phyloP scores from a whole-genome alignment of 1,139 yeast species.

The Magnusiomyces tetraspermus region DNA sequence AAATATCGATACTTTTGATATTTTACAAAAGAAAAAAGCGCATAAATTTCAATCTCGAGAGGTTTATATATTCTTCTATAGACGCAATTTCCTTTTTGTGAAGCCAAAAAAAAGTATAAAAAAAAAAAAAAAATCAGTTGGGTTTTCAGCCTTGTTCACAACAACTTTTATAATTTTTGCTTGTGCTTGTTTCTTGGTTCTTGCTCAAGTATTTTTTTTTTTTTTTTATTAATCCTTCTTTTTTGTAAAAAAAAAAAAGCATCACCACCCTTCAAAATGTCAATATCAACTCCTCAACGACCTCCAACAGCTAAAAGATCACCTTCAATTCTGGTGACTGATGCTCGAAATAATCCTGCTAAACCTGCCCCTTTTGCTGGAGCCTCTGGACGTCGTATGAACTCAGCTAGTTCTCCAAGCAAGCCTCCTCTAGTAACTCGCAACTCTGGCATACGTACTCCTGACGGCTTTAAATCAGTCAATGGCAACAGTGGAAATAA shows the following conservation, averaged over 20 bases:
- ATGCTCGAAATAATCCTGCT: constrained; percentile 56
- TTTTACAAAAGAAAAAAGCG: no score
- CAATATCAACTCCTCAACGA: constrained; percentile 16
- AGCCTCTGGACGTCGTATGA: constrained; percentile 10
- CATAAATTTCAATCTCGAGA: no score
- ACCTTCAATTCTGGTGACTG: constrained; percentile 89
- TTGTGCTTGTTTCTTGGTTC: background rate
- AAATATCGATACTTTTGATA: no score
- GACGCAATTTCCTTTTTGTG: no score
- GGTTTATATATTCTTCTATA: no score
- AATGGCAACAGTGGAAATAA: no score
- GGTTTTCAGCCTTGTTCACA: no score
- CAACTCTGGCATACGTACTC: no score
- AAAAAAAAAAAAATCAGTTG: no score
- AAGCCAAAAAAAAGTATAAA: no score
- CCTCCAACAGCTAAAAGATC: constrained; percentile 77
- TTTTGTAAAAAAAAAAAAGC: background rate
- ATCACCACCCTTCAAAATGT: background rate
- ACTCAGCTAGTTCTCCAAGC: background rate
- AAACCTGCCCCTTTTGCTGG: constrained; percentile 71
- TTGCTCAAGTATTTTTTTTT: background rate
- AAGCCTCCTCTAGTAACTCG: background rate
- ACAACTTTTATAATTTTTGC: background rate
- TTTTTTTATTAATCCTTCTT: background rate
- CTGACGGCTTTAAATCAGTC: no score